Evolutionary conservation across 257 asterid species (phyloP), one percentile per base, ranked within the genome.

Genomic region (Capsicum chinense): DNA sequence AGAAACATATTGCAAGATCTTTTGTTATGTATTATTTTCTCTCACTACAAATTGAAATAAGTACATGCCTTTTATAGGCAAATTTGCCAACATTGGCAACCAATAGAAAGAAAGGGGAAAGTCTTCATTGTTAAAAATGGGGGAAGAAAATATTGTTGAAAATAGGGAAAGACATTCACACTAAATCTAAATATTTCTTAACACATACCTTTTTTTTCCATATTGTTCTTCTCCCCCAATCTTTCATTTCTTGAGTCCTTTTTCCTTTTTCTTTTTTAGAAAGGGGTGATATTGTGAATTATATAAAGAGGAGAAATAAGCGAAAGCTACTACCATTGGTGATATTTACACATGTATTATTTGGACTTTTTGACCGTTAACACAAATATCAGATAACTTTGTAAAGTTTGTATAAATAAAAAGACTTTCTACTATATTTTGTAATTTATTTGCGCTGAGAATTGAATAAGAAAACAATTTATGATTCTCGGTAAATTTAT

Each of bases 221-320:
- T 37, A 12, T 33, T 2, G 50, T 37, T 68, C 26, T 68, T 15
- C 78, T 39, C 54, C 54, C 54, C 81, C 4, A 76, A 21, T 52
- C 63, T 76, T 76, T 52, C 81, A 21, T 48, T 73, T 74, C 60
- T 50, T 3, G 39, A 74, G 62, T 74, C 21, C 47, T 12, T 50
- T 70, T 47, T 19, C 2, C 0, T 11, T 71, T 74, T 52, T 5
- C 8, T 4, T 54, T 48, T 9, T 0, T 0, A 17, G 42, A 69
- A 26, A n/a, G 56, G 2, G 79, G 14, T 42, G 56, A 69, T 42
- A 5, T 69, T 16, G 79, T 42, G 79, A 71, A 71, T 71, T 73
- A 39, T 26, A 26, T 47, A 56, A 76, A 52, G 63, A 52, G 81
- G 48, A 52, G 21, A 14, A 76, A 52, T 21, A 13, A 76, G 48